Percentiles rank a stretch among this genome's conserved stretches.
Conservation (phyloP, 2,329 filamentous ascomycete genomes). For the Clarireedia monteithiana region DNA sequence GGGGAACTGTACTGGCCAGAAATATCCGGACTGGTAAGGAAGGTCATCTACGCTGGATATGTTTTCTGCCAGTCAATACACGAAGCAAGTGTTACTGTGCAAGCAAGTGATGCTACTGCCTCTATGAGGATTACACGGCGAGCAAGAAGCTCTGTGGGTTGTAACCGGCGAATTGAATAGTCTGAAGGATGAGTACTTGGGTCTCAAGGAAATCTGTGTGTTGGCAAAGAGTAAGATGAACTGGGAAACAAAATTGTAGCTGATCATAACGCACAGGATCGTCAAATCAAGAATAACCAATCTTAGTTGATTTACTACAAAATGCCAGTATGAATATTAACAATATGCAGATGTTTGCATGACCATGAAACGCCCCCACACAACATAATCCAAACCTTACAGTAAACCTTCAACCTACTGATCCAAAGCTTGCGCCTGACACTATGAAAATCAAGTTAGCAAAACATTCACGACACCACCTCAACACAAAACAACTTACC, state of each 20-base stretch:
- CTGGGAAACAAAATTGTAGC: too few species aligned
- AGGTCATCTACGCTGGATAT: neutral
- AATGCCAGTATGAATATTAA: too few species aligned
- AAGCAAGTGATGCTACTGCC: neutral
- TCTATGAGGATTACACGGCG: slow-evolving; percentile 2
- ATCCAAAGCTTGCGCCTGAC: slow-evolving; percentile 14
- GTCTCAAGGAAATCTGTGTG: too few species aligned
- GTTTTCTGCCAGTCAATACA: neutral
- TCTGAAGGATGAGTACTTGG: too few species aligned
- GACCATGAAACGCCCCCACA: too few species aligned
- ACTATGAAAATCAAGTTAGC: slow-evolving; percentile 10
- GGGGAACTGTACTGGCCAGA: neutral
- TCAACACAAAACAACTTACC: slow-evolving; percentile 12
- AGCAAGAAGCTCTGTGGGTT: neutral
- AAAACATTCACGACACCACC: neutral
- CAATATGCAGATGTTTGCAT: too few species aligned
- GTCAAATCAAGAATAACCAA: too few species aligned
- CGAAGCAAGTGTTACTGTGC: neutral
- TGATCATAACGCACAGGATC: too few species aligned
- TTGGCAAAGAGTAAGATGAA: too few species aligned
- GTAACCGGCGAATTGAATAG: too few species aligned
- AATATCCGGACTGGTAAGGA: slow-evolving; percentile 5
- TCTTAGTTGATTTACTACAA: too few species aligned
- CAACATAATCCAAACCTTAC: neutral
- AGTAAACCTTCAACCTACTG: neutral